phyloP scores from a whole-genome alignment of 148 eudicot species.

The Vaccinium vitisidaea region DNA sequence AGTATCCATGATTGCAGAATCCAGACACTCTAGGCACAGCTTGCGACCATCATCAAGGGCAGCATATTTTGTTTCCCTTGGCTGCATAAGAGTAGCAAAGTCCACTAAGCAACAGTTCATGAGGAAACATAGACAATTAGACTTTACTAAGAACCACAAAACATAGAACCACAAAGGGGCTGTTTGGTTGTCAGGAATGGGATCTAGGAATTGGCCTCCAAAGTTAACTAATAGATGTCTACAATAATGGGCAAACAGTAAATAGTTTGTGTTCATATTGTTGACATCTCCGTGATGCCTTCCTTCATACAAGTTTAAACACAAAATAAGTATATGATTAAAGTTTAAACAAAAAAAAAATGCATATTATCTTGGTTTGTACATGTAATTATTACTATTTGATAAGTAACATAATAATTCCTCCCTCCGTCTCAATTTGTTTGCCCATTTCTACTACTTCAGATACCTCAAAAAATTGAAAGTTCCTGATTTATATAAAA shows the following conservation, averaged over 20 bases:
- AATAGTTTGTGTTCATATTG: neutral
- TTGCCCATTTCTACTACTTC: neutral
- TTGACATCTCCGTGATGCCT: neutral
- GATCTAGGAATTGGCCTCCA: neutral
- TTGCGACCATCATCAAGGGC: conserved; percentile 83
- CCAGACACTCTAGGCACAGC: conserved; percentile 88
- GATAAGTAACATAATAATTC: neutral
- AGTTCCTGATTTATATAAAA: neutral
- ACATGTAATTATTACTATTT: neutral
- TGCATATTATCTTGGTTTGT: neutral
- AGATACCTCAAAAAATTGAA: neutral
- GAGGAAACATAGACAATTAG: neutral
- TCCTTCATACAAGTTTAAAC: neutral
- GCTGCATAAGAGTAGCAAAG: conserved; percentile 39
- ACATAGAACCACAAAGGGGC: neutral
- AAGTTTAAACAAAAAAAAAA: neutral
- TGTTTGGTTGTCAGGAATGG: neutral
- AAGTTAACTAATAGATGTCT: neutral
- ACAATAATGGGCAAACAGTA: neutral
- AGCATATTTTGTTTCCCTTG: conserved; percentile 62
- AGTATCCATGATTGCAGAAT: conserved; percentile 92
- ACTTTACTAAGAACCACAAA: neutral
- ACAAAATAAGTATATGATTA: too few species aligned
- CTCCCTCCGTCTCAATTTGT: neutral
- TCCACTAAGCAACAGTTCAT: neutral